Conservation (phyloP, 1,284 basidiomycete genomes). For the Ustilago tritici region DNA sequence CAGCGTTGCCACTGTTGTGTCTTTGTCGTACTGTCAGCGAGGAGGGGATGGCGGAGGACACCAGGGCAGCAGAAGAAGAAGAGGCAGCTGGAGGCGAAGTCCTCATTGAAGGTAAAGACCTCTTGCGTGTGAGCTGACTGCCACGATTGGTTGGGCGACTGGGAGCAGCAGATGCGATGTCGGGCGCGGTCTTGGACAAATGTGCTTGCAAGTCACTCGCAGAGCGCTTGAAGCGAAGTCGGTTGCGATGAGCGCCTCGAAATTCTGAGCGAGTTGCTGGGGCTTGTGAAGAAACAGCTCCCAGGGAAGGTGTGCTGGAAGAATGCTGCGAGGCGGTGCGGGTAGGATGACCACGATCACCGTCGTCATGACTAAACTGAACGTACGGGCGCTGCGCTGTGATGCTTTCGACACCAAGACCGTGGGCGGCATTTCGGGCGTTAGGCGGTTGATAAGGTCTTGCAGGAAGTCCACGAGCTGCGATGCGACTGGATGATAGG, state of each 20-base stretch:
- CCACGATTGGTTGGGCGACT: slow-evolving; percentile 18
- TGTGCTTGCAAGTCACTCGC: slow-evolving; percentile 42
- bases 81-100: slow-evolving; percentile 25
- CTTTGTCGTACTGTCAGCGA: slow-evolving; percentile 24
- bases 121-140: slow-evolving; percentile 38
- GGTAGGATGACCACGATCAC: slow-evolving; percentile 19
- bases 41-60: not conserved
- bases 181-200: not conserved
- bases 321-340: slow-evolving; percentile 22
- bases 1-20: slow-evolving; percentile 33
- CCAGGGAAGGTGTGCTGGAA: not conserved
- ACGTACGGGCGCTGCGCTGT: not conserved
- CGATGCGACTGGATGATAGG: slow-evolving; percentile 56
- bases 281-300: not conserved
- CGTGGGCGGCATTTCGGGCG: not conserved
- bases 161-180: slow-evolving; percentile 7
- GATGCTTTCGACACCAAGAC: not conserved
- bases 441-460: slow-evolving; percentile 10
- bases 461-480: slow-evolving; percentile 17
- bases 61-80: slow-evolving; percentile 6
- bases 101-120: slow-evolving; percentile 34
- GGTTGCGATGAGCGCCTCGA: slow-evolving; percentile 21
- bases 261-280: slow-evolving; percentile 20
- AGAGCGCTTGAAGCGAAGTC: slow-evolving; percentile 45
- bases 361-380: not conserved